Evolutionary conservation across 2,329 filamentous ascomycete species (phyloP), one percentile per base, ranked within the genome.

Genomic region (Aschersonia sp.): DNA sequence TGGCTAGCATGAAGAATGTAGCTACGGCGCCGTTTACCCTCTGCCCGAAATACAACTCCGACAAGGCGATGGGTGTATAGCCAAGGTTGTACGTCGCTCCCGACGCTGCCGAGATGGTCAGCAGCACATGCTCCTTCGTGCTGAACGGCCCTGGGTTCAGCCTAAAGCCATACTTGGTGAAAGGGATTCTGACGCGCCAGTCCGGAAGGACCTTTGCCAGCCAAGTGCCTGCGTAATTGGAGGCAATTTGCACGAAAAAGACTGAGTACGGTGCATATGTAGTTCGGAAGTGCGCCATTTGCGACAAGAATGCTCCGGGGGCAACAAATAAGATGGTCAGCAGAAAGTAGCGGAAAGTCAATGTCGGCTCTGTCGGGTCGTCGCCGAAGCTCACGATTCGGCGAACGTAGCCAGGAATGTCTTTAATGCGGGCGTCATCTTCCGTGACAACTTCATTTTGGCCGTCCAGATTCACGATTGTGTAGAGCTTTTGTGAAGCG

Each of bases 191-290:
- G 44, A 78, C 54, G 5, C 62, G 62, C 62, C 68, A 71, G 2
- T 64, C 60, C 1, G 75, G 75, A 1, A 78, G 59, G 1, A 70
- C 57, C 46, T 68, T 67, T 1, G 74, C 74, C 2, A 78, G 65
- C 60, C 74, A 74, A 32, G 69, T 62, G 1, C 74, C 75, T 9
- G 70, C 65, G 48, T 77, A 77, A 54, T 76, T 75, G 44, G 68
- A 74, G 0, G 73, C 74, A 45, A 78, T 75, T 53, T 77, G 74
- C 32, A 80, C 76, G 51, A 81, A 80, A 57, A 80, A 79, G 45
- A 80, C 70, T 0, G 75, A 77, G 55, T 79, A 81, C 0, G 72
- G 71, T 1, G 74, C 73, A 43, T 69, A 70, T 0, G 77, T 80
- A 1, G 77, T 80, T 43, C 77, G 68, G 54, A 70, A 80, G 45